These are phyloP conservation scores for Catharanthus roseus DNA, from an alignment of 257 asterid species.

Conservation along the genomic window DNA sequence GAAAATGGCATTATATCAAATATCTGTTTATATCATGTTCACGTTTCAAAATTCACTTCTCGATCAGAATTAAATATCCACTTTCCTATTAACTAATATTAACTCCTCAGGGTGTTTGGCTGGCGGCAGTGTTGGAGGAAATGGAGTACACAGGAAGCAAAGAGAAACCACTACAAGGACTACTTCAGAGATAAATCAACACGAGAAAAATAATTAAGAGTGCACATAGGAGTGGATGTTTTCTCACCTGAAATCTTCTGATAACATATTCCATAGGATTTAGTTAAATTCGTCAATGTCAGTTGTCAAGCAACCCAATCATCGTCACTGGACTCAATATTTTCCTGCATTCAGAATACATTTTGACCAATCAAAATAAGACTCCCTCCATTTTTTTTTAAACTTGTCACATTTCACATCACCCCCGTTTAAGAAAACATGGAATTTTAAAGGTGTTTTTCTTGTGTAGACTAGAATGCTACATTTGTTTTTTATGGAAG, in stretches of 20 bases:
- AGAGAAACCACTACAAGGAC: not conserved
- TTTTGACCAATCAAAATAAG: not conserved
- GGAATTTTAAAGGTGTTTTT: no score
- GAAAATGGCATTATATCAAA: not conserved
- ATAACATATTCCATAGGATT: not conserved
- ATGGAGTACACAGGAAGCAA: not conserved
- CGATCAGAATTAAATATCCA: no score
- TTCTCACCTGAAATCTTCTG: conserved; percentile 8
- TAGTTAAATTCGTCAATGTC: conserved; percentile 15
- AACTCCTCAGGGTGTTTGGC: not conserved
- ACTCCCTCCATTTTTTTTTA: no score
- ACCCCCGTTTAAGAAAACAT: no score
- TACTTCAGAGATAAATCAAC: not conserved
- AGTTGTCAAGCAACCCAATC: conserved; percentile 41
- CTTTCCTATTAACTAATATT: not conserved
- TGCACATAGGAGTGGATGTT: not conserved
- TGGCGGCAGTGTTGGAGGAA: not conserved
- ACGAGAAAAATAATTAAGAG: not conserved
- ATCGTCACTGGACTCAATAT: conserved; percentile 53
- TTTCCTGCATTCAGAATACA: conserved; percentile 26
- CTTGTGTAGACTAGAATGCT: no score
- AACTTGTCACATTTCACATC: no score
- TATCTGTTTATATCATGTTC: not conserved
- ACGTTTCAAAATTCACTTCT: not conserved
- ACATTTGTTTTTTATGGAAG: no score